Evolutionary conservation across 176 grass and related monocot genomes (phyloP), one percentile per base, ranked within the genome.

Genomic region (Oryza meyeriana): DNA sequence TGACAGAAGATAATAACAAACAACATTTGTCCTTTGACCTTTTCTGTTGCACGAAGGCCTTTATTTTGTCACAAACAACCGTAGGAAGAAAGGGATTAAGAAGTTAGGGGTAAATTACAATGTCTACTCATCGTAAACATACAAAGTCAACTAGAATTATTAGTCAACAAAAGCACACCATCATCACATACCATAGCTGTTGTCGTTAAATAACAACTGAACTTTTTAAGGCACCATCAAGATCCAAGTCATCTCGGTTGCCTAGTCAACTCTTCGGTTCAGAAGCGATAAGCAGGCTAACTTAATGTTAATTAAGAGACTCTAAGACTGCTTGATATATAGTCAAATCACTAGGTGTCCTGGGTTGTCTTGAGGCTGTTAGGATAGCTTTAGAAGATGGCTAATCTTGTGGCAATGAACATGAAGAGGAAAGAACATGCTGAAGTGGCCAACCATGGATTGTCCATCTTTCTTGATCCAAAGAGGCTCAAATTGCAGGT

Each of bases 401-500:
- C 88, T 78, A 65, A 67, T 79, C 66, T 80, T 59, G 71, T 52
- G 72, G 61, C 76, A 1, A 84, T 87, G 64, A 87, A 69, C 82
- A 76, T 81, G 57, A 94, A 91, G 79, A 88, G 92, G 78, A 88
- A 88, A 66, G 80, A 59, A 59, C 22, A 87, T 69, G 79, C 64
- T 25, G 77, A 87, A 33, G 77, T 88, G 62, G 48, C 17, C 57
- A 57, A 24, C 74, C 79, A 88, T 88, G 91, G 88, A 38, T 80
- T 88, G 10, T 72, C 69, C 55, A 31, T 83, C 9, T 83, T 84
- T 34, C 62, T 75, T 70, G 72, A 86, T 64, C 78, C 79, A 45
- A 91, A 90, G 67, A 90, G 81, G 74, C 79, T 79, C 34, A 86
- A 83, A 77, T 78, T 88, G 55, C 66, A 94, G 88, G 81, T 84